Evolutionary conservation across 371 early-diverging fungal genomes (phyloP).

Genomic region (Mucor velutinosus): DNA sequence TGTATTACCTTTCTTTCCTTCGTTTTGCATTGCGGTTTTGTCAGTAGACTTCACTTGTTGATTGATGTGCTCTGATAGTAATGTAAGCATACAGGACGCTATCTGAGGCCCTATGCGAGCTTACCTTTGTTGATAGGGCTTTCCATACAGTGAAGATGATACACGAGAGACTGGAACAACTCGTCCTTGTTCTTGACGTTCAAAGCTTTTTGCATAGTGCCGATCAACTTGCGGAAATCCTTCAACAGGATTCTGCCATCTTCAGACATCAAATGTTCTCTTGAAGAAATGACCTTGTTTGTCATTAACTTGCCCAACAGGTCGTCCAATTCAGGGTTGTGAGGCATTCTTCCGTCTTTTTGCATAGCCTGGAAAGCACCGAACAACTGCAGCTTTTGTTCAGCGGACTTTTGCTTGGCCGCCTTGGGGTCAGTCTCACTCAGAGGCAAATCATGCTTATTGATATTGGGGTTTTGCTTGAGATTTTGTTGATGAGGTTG

Average conservation of each 20-base stretch:
- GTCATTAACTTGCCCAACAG: conserved; percentile 45
- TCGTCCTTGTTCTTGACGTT: conserved; percentile 61
- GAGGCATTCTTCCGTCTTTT: conserved; percentile 62
- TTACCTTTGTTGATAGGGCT: conserved; percentile 29
- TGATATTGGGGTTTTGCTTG: neutral
- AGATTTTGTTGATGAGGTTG: neutral
- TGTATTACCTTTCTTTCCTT: conserved; percentile 34
- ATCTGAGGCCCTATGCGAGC: too few relatives aligned
- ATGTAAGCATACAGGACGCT: neutral
- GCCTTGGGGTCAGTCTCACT: conserved; percentile 19
- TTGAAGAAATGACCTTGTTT: conserved; percentile 43
- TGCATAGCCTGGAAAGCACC: conserved; percentile 50
- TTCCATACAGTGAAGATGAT: conserved; percentile 44
- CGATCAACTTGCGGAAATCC: conserved; percentile 50
- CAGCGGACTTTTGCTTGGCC: conserved; percentile 24
- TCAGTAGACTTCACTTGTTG: neutral
- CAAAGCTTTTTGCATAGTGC: conserved; percentile 45
- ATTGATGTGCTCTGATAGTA: neutral
- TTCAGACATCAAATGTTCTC: conserved; percentile 48
- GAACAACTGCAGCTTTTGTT: conserved; percentile 48
- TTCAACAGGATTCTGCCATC: conserved; percentile 51
- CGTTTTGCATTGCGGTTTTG: conserved; percentile 5
- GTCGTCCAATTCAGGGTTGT: conserved; percentile 56
- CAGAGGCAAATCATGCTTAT: conserved; percentile 1
- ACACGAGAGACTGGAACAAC: conserved; percentile 61